Percentiles rank a stretch among this genome's conserved stretches.
These are phyloP conservation scores for Pyricularia grisea DNA, from an alignment of 2,329 filamentous ascomycete species.

Conservation along the genomic window DNA sequence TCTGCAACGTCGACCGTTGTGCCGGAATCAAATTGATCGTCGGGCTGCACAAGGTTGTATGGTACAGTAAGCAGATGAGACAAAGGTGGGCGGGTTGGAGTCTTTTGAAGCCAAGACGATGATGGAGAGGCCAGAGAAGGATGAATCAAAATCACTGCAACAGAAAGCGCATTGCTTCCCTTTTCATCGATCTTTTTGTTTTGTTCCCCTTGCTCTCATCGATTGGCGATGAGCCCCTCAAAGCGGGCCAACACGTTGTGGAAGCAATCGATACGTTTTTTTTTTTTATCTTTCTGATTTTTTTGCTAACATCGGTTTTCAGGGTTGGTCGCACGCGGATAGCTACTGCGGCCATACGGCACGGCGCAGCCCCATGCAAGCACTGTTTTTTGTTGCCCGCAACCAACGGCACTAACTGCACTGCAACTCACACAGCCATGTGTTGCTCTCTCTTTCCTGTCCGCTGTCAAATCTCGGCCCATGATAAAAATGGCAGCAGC, in stretches of 20 bases:
- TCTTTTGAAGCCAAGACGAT: neutral
- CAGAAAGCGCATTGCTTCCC: neutral
- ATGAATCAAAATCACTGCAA: neutral
- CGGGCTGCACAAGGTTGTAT: neutral
- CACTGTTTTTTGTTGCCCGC: neutral
- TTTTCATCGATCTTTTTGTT: neutral
- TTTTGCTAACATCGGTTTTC: neutral
- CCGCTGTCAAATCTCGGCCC: neutral
- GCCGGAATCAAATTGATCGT: neutral
- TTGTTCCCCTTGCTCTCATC: neutral
- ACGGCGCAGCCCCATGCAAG: neutral
- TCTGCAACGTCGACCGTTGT: neutral
- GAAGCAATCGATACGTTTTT: too few relatives aligned
- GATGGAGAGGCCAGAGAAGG: neutral
- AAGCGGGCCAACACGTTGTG: neutral
- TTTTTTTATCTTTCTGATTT: too few relatives aligned
- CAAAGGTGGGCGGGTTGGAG: neutral
- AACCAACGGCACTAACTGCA: too few relatives aligned
- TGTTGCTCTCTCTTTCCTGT: neutral
- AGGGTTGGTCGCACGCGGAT: neutral
- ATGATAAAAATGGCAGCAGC: neutral
- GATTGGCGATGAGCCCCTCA: neutral
- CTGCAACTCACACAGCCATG: neutral
- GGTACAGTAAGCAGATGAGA: neutral
- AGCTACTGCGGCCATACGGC: neutral